phyloP scores from a whole-genome alignment of 1,139 yeast genomes.

The Suhomyces guaymorum region DNA sequence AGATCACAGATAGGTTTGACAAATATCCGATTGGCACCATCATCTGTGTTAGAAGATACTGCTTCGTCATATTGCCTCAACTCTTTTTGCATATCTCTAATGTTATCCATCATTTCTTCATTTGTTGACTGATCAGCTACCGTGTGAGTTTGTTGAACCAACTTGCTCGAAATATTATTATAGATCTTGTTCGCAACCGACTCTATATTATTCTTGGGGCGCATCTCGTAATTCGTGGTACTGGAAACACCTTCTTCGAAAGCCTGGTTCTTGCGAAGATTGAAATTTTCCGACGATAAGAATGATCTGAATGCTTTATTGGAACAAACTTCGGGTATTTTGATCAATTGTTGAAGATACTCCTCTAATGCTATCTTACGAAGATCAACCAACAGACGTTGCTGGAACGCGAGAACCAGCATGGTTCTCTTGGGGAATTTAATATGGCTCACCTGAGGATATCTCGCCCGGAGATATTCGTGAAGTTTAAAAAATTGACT shows the following conservation, averaged over 20 bases:
- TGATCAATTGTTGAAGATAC: conserved; percentile 59
- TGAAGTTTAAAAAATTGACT: conserved; percentile 79
- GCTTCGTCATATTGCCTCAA: conserved; percentile 41
- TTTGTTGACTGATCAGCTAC: conserved; percentile 16
- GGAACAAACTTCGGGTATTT: conserved; percentile 69
- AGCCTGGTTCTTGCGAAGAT: conserved; percentile 36
- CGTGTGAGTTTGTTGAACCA: conserved; percentile 12
- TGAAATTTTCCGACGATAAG: conserved; percentile 71
- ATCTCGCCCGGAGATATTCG: conserved; percentile 57
- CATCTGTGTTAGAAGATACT: conserved; percentile 24
- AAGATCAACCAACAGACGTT: conserved; percentile 61
- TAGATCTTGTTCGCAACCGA: conserved; percentile 47
- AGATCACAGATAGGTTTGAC: conserved; percentile 83
- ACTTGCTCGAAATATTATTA: conserved; percentile 41
- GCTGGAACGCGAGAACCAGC: conserved; percentile 66
- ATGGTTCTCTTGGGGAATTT: conserved; percentile 65
- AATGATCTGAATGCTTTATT: conserved; percentile 73
- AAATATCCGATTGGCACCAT: conserved; percentile 32
- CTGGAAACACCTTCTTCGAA: conserved; percentile 23
- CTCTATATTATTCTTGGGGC: conserved; percentile 26
- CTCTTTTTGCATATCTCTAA: conserved; percentile 46
- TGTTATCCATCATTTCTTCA: conserved; percentile 31
- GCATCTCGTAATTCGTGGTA: conserved; percentile 1
- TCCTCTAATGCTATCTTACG: conserved; percentile 61
- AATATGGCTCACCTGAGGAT: conserved; percentile 51